Evolutionary conservation across 2,329 filamentous ascomycete species (phyloP), one percentile per base, ranked within the genome.

Genomic region (Dendryphion nanum): DNA sequence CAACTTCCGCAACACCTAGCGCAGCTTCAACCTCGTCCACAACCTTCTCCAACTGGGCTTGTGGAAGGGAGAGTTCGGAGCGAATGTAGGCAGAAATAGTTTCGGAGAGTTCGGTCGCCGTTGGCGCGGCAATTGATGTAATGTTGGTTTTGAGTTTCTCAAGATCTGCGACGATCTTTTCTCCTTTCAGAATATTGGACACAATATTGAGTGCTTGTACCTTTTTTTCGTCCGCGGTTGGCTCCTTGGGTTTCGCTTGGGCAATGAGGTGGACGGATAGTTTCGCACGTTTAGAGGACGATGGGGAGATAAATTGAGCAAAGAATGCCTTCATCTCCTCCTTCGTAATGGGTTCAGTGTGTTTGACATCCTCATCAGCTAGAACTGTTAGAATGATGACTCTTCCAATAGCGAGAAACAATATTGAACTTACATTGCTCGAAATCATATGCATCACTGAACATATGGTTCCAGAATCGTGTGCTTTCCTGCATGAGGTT

Each of bases 381-480:
- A 43, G 35, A 26, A 15, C n/a, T n/a, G n/a, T n/a, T n/a, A n/a
- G n/a, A n/a, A n/a, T n/a, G n/a, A n/a, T n/a, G n/a, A n/a, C n/a
- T n/a, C n/a, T n/a, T n/a, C n/a, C n/a, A n/a, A n/a, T n/a, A n/a
- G n/a, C n/a, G n/a, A n/a, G n/a, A n/a, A n/a, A n/a, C n/a, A n/a
- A n/a, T n/a, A n/a, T n/a, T n/a, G n/a, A n/a, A 72, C 79, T 65
- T 74, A 89, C 91, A 81, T 61, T 86, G 81, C 56, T 89, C 77
- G 66, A 97, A 98, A 65, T 96, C 89, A 63, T 90, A 94, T 51
- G 85, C 87, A 61, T 96, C 90, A 36, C 78, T 85, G 35, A 81
- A 79, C 51, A 98, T 88, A 57, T 96, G 88, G 35, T 75, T 76
- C 90, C 89, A 95, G 61, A 94, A 84, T 30, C 88, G 78, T 38